A percentile compares a stretch with the other conserved stretches of the same genome.
Evolutionary conservation across 805 yeast genomes (phyloP).

Genomic region (Yarrowia deformans): DNA sequence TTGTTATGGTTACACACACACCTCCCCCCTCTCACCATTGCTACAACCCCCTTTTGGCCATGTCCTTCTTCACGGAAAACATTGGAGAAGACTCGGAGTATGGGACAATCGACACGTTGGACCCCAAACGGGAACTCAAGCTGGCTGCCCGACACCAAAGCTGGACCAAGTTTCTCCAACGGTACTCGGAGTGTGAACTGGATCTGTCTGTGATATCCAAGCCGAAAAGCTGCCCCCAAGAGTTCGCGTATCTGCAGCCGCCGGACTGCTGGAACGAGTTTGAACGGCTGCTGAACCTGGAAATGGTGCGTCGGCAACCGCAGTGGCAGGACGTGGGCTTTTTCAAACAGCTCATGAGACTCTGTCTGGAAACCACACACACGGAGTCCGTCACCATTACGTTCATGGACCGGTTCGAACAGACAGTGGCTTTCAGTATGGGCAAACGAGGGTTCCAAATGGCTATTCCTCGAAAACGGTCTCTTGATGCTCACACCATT

Average conservation of each 20-base stretch:
- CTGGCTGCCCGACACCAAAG: slow-evolving; percentile 22
- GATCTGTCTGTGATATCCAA: slow-evolving; percentile 14
- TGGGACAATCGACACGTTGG: slow-evolving; percentile 8
- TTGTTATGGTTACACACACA: neutral
- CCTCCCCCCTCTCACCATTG: too few relatives aligned
- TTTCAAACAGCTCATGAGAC: slow-evolving; percentile 30
- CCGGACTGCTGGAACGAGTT: slow-evolving; percentile 39
- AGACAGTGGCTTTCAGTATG: slow-evolving; percentile 21
- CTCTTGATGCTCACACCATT: slow-evolving; percentile 15
- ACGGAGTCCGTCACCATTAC: slow-evolving; percentile 12
- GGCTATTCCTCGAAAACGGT: neutral
- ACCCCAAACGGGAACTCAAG: slow-evolving; percentile 10
- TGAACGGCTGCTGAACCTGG: slow-evolving; percentile 27
- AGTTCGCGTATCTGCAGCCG: neutral
- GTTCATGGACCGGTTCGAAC: slow-evolving; percentile 23
- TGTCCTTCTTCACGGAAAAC: slow-evolving; percentile 22
- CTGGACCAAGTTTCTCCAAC: slow-evolving; percentile 33
- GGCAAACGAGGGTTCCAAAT: slow-evolving; percentile 14
- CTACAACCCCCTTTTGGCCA: neutral
- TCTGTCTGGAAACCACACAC: slow-evolving; percentile 17
- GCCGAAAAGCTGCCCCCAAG: slow-evolving; percentile 4
- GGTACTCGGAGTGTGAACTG: slow-evolving; percentile 30
- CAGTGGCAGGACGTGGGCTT: slow-evolving; percentile 21
- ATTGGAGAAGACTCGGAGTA: slow-evolving; percentile 15
- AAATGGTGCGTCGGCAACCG: slow-evolving; percentile 13